Conservation (phyloP, 306 rosid species). For the Sphenostylis stenocarpa region DNA sequence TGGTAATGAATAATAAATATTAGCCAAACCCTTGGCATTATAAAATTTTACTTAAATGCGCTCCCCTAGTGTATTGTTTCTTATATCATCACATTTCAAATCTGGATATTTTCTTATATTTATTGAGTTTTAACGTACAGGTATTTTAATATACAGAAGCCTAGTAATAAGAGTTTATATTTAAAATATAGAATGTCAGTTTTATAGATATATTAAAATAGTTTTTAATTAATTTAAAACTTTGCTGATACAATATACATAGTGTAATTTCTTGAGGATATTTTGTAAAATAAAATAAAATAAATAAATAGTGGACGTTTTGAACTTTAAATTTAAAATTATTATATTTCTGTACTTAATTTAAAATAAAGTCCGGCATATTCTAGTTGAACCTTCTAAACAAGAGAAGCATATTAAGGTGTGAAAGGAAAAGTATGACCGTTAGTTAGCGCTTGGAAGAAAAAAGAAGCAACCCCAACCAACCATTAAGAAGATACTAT, state of each 20-base stretch:
- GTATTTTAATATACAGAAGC: no score
- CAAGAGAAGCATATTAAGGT: constrained; percentile 33
- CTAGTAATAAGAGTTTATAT: no score
- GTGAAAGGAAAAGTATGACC: constrained; percentile 35
- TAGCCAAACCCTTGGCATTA: not conserved
- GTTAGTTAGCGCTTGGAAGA: constrained; percentile 35
- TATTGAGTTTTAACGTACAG: no score
- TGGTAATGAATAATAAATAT: not conserved
- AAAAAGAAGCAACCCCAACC: not conserved
- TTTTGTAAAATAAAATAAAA: not conserved
- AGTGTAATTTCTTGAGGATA: not conserved
- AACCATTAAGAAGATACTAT: not conserved
- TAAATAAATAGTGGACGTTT: not conserved
- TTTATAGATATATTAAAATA: no score
- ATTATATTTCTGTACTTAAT: not conserved
- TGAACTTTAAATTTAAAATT: not conserved
- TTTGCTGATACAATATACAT: no score
- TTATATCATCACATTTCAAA: no score
- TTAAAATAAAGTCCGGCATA: not conserved
- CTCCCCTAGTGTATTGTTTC: not conserved
- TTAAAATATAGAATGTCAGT: no score
- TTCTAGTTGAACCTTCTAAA: not conserved
- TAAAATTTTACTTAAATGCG: not conserved
- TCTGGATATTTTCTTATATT: no score
- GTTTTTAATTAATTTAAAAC: no score